Conservation (phyloP, 2,329 filamentous ascomycete genomes). For the Byssothecium circinans region DNA sequence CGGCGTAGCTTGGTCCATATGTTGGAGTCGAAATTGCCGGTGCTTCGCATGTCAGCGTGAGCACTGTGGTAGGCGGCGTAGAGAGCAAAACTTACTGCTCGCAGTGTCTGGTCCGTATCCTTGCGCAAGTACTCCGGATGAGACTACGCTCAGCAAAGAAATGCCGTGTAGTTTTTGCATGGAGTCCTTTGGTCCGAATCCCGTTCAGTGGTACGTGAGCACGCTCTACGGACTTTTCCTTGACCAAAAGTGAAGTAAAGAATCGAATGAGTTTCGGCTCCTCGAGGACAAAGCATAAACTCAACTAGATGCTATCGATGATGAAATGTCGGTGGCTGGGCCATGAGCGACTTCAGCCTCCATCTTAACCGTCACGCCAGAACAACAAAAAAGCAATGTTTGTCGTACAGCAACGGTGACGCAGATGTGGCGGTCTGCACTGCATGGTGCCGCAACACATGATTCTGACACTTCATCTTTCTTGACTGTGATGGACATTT, state of each 20-base stretch:
- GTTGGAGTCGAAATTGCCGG: conserved; percentile 4
- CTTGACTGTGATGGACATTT: conserved; percentile 11
- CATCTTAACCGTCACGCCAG: background rate
- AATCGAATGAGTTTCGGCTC: conserved; percentile 7
- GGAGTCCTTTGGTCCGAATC: conserved; percentile 1
- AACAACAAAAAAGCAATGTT: conserved; percentile 22
- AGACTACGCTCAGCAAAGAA: conserved; percentile 21
- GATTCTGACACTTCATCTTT: conserved; percentile 16
- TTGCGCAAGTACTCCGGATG: conserved; percentile 16
- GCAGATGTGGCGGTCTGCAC: conserved; percentile 6
- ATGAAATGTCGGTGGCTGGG: background rate
- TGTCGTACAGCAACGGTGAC: conserved; percentile 23
- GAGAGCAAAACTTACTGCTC: conserved; percentile 9
- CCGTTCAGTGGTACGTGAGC: conserved; percentile 1
- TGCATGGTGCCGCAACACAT: conserved; percentile 18
- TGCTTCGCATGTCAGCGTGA: conserved; percentile 10
- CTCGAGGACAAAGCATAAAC: conserved; percentile 15
- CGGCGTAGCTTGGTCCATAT: conserved; percentile 7
- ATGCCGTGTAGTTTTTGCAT: conserved; percentile 22
- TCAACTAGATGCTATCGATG: too few species aligned
- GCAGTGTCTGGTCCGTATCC: conserved; percentile 5
- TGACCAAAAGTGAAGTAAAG: conserved; percentile 10
- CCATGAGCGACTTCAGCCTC: conserved; percentile 20
- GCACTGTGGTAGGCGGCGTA: conserved; percentile 16
- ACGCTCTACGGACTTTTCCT: conserved; percentile 13